Conservation (phyloP, 2,329 filamentous ascomycete genomes). For the Fusarium sp. region DNA sequence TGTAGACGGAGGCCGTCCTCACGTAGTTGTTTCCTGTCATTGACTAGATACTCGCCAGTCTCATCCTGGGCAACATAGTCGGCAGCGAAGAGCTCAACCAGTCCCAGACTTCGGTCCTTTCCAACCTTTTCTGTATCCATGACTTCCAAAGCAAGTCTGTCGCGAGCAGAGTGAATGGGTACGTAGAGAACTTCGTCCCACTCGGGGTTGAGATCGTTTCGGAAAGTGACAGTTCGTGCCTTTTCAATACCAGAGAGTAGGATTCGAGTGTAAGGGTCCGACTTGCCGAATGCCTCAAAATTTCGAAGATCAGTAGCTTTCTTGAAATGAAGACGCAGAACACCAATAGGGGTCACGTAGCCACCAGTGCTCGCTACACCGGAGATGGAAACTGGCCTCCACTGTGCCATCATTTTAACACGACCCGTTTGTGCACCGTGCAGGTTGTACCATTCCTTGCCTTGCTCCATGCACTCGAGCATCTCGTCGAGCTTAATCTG, state of each 20-base stretch:
- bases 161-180: constrained; percentile 84
- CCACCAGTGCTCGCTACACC: constrained; percentile 85
- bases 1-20: constrained; percentile 78
- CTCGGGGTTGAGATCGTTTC: constrained; percentile 93
- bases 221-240: constrained; percentile 91
- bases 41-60: constrained; percentile 80
- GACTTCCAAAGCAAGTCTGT: constrained; percentile 88
- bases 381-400: constrained; percentile 92
- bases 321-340: constrained; percentile 93
- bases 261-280: constrained; percentile 92
- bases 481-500: constrained; percentile 97
- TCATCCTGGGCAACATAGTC: constrained; percentile 85
- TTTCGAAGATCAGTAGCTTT: constrained; percentile 86
- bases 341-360: constrained; percentile 92
- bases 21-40: constrained; percentile 78
- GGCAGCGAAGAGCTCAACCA: constrained; percentile 78
- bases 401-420: constrained; percentile 90
- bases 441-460: constrained; percentile 96
- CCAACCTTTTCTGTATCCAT: constrained; percentile 96
- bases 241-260: constrained; percentile 91
- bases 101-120: constrained; percentile 88
- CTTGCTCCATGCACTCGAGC: constrained; percentile 88
- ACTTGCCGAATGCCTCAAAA: constrained; percentile 94
- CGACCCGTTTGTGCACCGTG: constrained; percentile 83
- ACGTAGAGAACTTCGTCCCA: constrained; percentile 97